Percentiles rank a stretch among this genome's conserved stretches.
Conservation (phyloP, 1,284 basidiomycete species). For the Pseudozyma tsukubaensis region DNA sequence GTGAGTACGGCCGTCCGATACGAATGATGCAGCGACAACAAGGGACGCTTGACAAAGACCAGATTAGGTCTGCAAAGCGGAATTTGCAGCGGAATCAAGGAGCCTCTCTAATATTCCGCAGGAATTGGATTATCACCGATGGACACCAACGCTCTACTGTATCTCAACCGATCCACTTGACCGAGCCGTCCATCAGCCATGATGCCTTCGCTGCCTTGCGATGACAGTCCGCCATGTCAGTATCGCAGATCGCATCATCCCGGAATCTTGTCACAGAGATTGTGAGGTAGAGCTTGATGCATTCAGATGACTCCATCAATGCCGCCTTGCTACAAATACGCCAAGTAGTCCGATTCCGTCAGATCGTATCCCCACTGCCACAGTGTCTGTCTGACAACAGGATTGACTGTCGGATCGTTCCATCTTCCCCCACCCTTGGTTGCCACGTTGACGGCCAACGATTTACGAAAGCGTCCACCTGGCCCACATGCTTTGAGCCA, state of each 20-base stretch:
- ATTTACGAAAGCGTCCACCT: conserved; percentile 70
- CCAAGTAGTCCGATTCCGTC: conserved; percentile 59
- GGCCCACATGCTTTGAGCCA: conserved; percentile 72
- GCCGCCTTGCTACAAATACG: conserved; percentile 25
- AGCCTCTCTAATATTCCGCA: not conserved
- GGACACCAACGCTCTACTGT: too few relatives aligned
- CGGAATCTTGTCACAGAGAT: too few relatives aligned
- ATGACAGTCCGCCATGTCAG: too few relatives aligned
- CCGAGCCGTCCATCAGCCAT: too few relatives aligned
- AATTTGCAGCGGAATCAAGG: not conserved
- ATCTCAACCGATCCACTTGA: too few relatives aligned
- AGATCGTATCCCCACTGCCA: conserved; percentile 69
- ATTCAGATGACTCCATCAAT: not conserved
- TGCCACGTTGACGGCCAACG: conserved; percentile 69
- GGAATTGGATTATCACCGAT: not conserved
- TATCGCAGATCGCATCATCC: too few relatives aligned
- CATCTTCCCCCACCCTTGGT: conserved; percentile 63
- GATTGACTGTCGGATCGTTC: conserved; percentile 57
- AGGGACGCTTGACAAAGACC: not conserved
- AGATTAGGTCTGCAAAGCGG: not conserved
- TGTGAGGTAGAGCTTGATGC: not conserved
- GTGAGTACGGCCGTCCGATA: too few relatives aligned
- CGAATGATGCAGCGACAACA: not conserved
- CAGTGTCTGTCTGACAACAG: conserved; percentile 58
- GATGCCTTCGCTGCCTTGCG: too few relatives aligned